Conservation (phyloP, 148 eudicot genomes). For the Amaranthus palmeri region DNA sequence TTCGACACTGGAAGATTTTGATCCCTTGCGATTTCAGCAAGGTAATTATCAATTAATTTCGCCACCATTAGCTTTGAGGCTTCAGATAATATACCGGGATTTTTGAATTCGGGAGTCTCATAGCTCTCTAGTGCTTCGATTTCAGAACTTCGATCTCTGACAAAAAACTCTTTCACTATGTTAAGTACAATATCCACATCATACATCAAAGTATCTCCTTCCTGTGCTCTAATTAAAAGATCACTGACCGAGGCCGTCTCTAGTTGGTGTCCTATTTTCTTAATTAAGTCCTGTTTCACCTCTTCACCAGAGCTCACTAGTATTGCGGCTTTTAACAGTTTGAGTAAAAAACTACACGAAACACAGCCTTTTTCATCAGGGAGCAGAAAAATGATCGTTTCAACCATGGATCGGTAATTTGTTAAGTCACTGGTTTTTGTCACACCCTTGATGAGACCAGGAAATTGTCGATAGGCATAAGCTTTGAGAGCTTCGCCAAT, state of each 20-base stretch:
- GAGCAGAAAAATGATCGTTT: conserved; percentile 56
- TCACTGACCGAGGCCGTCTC: conserved; percentile 81
- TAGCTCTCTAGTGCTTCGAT: conserved; percentile 31
- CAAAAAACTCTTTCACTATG: conserved; percentile 61
- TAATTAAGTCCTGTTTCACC: conserved; percentile 42
- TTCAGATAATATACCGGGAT: conserved; percentile 67
- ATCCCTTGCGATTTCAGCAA: conserved; percentile 72
- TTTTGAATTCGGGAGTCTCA: conserved; percentile 34
- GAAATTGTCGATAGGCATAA: conserved; percentile 54
- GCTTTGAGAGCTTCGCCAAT: conserved; percentile 90
- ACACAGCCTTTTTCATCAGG: conserved; percentile 74
- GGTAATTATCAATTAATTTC: conserved; percentile 76
- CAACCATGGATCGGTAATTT: conserved; percentile 42
- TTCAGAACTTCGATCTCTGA: conserved; percentile 43
- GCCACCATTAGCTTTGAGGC: conserved; percentile 95
- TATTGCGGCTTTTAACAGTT: conserved; percentile 61
- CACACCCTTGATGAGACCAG: conserved; percentile 55
- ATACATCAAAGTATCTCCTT: conserved; percentile 45
- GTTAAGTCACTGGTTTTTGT: conserved; percentile 33
- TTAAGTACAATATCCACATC: conserved; percentile 52
- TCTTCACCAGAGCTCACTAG: conserved; percentile 46
- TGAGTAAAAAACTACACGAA: conserved; percentile 82
- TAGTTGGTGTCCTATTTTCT: conserved; percentile 75
- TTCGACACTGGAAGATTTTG: conserved; percentile 53
- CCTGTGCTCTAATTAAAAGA: conserved; percentile 50